Evolutionary conservation across 805 yeast genomes (phyloP), one percentile per base, ranked within the genome.

Genomic region (Wickerhamomyces alni): DNA sequence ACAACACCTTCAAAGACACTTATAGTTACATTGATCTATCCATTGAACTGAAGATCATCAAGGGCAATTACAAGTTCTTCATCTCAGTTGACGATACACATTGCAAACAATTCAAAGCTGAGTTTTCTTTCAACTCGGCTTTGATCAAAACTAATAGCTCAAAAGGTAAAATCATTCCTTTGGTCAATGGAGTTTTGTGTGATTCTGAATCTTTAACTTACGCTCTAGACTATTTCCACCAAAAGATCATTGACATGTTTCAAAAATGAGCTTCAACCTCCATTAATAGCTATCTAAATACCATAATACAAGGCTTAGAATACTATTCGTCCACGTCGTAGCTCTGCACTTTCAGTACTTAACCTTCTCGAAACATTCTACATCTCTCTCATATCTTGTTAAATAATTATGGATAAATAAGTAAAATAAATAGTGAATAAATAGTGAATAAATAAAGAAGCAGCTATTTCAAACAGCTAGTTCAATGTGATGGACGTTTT

Each of bases 401-500:
- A n/a, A 26, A 24, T 26, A 26, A 9, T 26, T 9, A 26, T 26
- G 25, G 30, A 29, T 33, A 38, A 24, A 35, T 27, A 31, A 40
- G 26, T 17, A 40, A 13, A 38, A 44, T 44, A 41, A 17, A 33
- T 35, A 35, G 19, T 13, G 7, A 31, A 33, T 34, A 38, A 33
- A 33, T 33, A 33, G 18, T n/a, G 8, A 22, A 33, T 16, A 25
- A 34, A 43, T 37, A 41, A 36, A 37, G 37, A 40, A 17, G n/a
- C 22, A 13, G 8, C 15, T 17, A 9, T 16, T 7, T 9, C 24
- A 21, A 6, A 21, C 24, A 24, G 29, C n/a, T 4, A 8, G 18
- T 19, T 15, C 18, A 25, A 45, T 55, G 69, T 69, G 72, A 67
- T 52, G 69, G 71, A 30, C 18, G 19, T 34, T 74, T 74, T 28